These are phyloP conservation scores for Fusarium sacchari DNA, from an alignment of 2,329 filamentous ascomycete species.

Conservation along the genomic window DNA sequence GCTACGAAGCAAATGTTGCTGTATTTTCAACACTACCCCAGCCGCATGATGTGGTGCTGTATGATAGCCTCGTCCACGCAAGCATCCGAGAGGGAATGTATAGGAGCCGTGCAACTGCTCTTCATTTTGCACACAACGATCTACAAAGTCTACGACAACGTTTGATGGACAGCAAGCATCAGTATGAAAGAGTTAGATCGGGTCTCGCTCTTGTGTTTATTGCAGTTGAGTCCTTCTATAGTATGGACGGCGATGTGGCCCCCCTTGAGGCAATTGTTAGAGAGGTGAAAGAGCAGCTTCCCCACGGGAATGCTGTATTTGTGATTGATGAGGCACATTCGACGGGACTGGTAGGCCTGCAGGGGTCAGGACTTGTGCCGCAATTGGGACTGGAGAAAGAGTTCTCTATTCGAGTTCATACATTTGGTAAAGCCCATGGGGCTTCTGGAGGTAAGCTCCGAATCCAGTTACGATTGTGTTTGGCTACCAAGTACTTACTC, in stretches of 20 bases:
- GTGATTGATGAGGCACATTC: slow-evolving; percentile 1
- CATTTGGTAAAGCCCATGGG: slow-evolving; percentile 6
- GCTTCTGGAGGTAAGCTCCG: background rate
- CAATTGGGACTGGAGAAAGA: background rate
- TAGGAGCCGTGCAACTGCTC: background rate
- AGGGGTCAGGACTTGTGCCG: background rate
- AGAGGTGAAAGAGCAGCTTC: background rate
- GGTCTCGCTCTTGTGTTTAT: background rate
- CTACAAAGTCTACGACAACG: background rate
- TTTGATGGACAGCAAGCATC: background rate
- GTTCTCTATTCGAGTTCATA: background rate
- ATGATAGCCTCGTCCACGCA: background rate
- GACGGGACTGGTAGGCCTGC: background rate
- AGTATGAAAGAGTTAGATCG: background rate
- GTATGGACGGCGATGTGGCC: background rate
- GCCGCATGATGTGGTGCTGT: background rate
- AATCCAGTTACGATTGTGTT: background rate
- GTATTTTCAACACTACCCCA: background rate
- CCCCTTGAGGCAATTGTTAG: background rate
- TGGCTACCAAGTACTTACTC: background rate
- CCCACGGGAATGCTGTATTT: background rate
- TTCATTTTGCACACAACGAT: background rate
- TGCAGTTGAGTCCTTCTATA: background rate
- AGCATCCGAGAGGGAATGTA: background rate
- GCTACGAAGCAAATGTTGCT: slow-evolving; percentile 1